A percentile compares a stretch with the other conserved stretches of the same genome.
These are phyloP conservation scores for Penicillium sp. DNA, from an alignment of 2,329 filamentous ascomycete genomes.

Conservation along the genomic window DNA sequence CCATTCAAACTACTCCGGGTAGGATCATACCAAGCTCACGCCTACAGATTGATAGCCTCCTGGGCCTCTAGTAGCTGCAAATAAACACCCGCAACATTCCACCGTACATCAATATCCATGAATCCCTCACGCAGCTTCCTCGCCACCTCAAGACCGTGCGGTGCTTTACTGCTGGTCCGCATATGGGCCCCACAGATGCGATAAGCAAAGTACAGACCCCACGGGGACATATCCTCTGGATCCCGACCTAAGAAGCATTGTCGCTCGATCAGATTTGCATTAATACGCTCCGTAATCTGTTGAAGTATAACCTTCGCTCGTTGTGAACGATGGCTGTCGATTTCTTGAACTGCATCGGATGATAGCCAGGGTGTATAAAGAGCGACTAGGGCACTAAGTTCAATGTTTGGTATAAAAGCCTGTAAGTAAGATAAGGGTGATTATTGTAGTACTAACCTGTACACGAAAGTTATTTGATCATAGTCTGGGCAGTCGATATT, in stretches of 20 bases:
- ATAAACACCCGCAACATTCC: constrained; percentile 19
- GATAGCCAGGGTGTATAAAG: neutral
- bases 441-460: constrained; percentile 13
- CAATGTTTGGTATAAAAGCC: too few species aligned
- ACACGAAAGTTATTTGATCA: constrained; percentile 25
- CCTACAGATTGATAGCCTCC: neutral
- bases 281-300: constrained; percentile 4
- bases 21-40: neutral
- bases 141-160: neutral
- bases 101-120: constrained; percentile 11
- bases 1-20: too few species aligned
- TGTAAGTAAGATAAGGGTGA: too few species aligned
- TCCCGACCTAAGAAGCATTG: constrained; percentile 20
- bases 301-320: neutral
- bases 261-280: constrained; percentile 13
- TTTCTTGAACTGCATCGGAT: neutral
- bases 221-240: constrained; percentile 21
- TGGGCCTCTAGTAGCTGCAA: constrained; percentile 12
- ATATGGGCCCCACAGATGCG: constrained; percentile 17
- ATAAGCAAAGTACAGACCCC: constrained; percentile 27
- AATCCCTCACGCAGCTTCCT: constrained; percentile 10
- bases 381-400: neutral
- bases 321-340: neutral
- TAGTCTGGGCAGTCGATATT: constrained; percentile 18
- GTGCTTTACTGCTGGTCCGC: neutral